Evolutionary conservation across 208 protist species (phyloP), one percentile per base, ranked within the genome.

Genomic region (Blastocrithidia nonstop): DNA sequence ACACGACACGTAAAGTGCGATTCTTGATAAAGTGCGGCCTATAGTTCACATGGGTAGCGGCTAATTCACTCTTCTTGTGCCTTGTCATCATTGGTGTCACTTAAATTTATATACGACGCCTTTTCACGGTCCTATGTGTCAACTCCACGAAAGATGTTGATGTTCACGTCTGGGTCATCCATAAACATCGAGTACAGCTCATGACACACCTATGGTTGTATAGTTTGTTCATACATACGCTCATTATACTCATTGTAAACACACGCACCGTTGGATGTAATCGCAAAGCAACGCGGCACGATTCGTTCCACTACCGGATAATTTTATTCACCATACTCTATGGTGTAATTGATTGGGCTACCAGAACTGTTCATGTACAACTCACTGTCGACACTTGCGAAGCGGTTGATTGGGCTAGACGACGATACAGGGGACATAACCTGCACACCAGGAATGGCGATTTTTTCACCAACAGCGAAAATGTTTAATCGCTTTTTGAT

Each of bases 191-290:
- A 41, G 45, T 68, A 80, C 20, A 80, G 57, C 28, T 58, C 65
- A 19, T 27, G 45, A 51, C 42, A 67, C 0, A 63, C 23, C 6
- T 39, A 32, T 6, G 58, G 60, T 11, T 63, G 45, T 19, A 77
- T 66, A 40, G 22, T 44, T 31, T 51, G 53, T 49, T 71, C 63
- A 17, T 61, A 69, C 33, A 77, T 61, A 22, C 56, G 64, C 37
- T 58, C 45, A 27, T 73, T 71, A 0, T 45, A 41, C 44, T 80
- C 69, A 27, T 83, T 50, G 51, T 75, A 79, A 43, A 83, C 57
- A 37, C 68, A 71, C 3, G 73, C 63, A 1, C 73, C 73, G 43
- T 83, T 83, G 11, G 69, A 83, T 9, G 68, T 73, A 21, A 77
- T 61, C 15, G 64, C 64, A 45, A 81, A 80, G 55, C 70, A 78